Evolutionary conservation across 164 flowering plant species (phyloP), one percentile per base, ranked within the genome.

Genomic region (Vitis vinifera): DNA sequence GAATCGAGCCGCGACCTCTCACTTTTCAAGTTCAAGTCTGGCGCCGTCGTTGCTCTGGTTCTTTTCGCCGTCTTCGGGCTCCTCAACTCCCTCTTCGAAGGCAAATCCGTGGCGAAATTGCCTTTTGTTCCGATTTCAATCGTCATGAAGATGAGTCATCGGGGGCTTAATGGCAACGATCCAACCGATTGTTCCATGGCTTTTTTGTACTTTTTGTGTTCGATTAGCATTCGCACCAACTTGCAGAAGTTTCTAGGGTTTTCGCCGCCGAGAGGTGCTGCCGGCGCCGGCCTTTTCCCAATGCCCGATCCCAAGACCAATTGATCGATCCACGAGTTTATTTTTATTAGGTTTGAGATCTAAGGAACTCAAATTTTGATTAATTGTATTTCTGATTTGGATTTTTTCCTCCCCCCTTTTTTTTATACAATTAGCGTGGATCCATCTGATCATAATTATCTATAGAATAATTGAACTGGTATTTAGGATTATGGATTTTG

Each of bases 141-240:
- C 15, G 86, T 96, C 53, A 86, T 77, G 88, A 93, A 90, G 90
- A 96, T 96, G 99, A 91, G 95, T 65, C 99, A 93, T 65, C 68
- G 98, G 8, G 97, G 97, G 1, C 68, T 93, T 58, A 73, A 73
- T 0, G 97, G 99, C 1, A 82, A 84, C 37, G 99, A 96, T 68
- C 56, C 83, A 16, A 93, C 99, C 12, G 99, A 96, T 78, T 96
- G 99, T 69, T 91, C 99, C 8, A 96, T 96, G 99, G 97, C 93
- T 52, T 96, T 95, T 69, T 73, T 96, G 79, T 96, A 96, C 65
- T 86, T 96, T 66, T 68, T 96, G 59, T 96, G 98, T 63, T 90
- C 97, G 50, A 83, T 96, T 62, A 93, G 99, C 68, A 93, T 96
- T 12, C 76, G 99, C 37, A 96, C 99, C n/a, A 96, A 96, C 82